Evolutionary conservation across 768 basidiomycete genomes (phyloP).

Genomic region (Asterophora lycoperdoides): DNA sequence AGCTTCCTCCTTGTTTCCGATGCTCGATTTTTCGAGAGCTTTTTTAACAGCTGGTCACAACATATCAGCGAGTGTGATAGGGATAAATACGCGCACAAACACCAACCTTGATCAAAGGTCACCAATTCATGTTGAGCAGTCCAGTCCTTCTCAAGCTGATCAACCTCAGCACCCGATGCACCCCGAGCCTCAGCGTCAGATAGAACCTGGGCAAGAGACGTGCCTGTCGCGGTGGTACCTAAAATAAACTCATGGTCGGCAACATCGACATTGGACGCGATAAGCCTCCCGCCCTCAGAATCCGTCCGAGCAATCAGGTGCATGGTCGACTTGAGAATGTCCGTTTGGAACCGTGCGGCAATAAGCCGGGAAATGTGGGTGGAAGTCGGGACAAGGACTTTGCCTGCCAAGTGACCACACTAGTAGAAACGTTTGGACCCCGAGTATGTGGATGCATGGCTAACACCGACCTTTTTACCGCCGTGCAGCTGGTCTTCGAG

Average conservation of each 20-base stretch:
- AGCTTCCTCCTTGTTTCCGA: slow-evolving; percentile 51
- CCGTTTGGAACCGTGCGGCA: slow-evolving; percentile 85
- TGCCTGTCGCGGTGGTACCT: slow-evolving; percentile 49
- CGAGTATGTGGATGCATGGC: background rate
- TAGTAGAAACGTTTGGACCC: slow-evolving; percentile 18
- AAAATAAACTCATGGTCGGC: slow-evolving; percentile 77
- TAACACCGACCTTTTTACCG: slow-evolving; percentile 68
- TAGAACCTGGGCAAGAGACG: slow-evolving; percentile 64
- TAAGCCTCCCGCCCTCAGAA: slow-evolving; percentile 79
- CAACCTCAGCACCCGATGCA: slow-evolving; percentile 62
- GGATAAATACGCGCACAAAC: background rate
- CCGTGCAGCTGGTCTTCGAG: slow-evolving; percentile 94
- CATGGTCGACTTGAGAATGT: slow-evolving; percentile 85
- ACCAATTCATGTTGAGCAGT: slow-evolving; percentile 59
- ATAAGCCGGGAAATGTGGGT: slow-evolving; percentile 83
- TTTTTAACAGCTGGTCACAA: slow-evolving; percentile 48
- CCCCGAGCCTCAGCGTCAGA: slow-evolving; percentile 64
- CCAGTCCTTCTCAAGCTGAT: slow-evolving; percentile 75
- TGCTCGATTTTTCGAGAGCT: slow-evolving; percentile 47
- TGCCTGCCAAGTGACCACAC: slow-evolving; percentile 89
- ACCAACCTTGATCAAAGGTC: slow-evolving; percentile 81
- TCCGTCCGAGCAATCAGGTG: slow-evolving; percentile 90
- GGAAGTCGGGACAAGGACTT: slow-evolving; percentile 88
- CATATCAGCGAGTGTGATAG: slow-evolving; percentile 4
- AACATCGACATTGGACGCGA: slow-evolving; percentile 79